Evolutionary conservation across 257 asterid species (phyloP), one percentile per base, ranked within the genome.

Genomic region (Paraleonurus japonicus): DNA sequence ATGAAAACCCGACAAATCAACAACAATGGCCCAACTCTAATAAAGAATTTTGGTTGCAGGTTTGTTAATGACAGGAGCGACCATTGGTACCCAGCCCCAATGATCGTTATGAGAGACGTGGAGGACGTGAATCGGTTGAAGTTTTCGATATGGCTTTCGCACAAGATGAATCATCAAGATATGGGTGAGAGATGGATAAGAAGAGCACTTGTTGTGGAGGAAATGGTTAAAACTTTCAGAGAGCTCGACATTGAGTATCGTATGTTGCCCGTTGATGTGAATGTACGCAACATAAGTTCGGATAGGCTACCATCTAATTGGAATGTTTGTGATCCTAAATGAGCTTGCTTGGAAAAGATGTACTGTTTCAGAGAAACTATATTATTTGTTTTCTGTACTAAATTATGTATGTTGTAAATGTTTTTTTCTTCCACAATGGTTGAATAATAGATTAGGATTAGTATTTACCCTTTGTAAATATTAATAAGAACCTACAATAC

Each of bases 141-240:
- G 78, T 89, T 87, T 82, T 89, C 99, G 0, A 32, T 87, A 5
- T 92, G 99, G 96, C 85, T 76, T 20, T 76, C 86, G 0, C 98
- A 94, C 84, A 87, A 64, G 19, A 94, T 94, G 87, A 94, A 94
- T 77, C 80, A 74, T 70, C 96, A 94, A 69, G 92, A 94, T 77
- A 94, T 94, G 97, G 95, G 96, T 3, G 96, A 94, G 83, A 89
- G 97, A 75, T 91, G 85, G 85, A 54, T 58, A 3, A 81, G 99
- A 72, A 85, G 99, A 75, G 82, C 93, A 16, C 85, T 81, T 45
- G 80, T 95, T 30, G 86, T 95, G 0, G 96, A 85, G 83, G 97
- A 95, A 75, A 85, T 92, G 96, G 74, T 95, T 26, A 88, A 82
- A 69, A 79, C 72, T 20, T 89, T 92, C 75, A 71, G 82, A 73